Evolutionary conservation across 1,284 basidiomycete genomes (phyloP), one percentile per base, ranked within the genome.

Genomic region (Heterobasidion parviporum): DNA sequence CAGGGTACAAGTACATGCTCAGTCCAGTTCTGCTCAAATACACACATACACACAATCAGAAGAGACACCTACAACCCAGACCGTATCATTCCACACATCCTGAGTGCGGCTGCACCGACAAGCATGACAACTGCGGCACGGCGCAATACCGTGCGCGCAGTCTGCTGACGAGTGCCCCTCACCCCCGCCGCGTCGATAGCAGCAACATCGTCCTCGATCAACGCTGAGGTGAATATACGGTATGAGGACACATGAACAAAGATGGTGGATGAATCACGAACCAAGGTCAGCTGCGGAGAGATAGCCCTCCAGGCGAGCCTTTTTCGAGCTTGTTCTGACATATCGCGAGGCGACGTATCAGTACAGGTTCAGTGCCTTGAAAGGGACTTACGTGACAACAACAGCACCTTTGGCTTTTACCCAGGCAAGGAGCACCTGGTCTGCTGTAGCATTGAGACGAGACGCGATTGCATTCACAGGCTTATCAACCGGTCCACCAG

Each of bases 391-490:
- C 81, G 85, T 87, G 56, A 89, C 81, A 54, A 85, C 80, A 9
- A 84, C 78, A 5, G 74, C 79, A 6, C 83, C 82, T 68, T 89
- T 89, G 6, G 76, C 75, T 63, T 74, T 78, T 3, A 82, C 79
- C 87, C 87, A 89, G 3, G 78, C 71, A 38, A 89, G 77, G 2
- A 92, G 66, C 32, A 90, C 81, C 67, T 92, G 89, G n/a, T 82
- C 83, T 0, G 85, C 77, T 41, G 81, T 79, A 10, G 79, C 80
- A 6, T 77, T 73, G 12, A 84, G 71, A n/a, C 80, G 73, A 49
- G 74, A 64, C 0, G 86, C 83, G 46, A 85, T 83, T 20, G 73
- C 72, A 18, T 77, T 68, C 20, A 92, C 66, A 1, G 80, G 78
- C 35, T 71, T 74, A 65, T 90, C 87, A n/a, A 92, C 81, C 0